Percentiles rank a stretch among this genome's conserved stretches.
Conservation (phyloP, 306 rosid genomes). For the Neltuma alba region DNA sequence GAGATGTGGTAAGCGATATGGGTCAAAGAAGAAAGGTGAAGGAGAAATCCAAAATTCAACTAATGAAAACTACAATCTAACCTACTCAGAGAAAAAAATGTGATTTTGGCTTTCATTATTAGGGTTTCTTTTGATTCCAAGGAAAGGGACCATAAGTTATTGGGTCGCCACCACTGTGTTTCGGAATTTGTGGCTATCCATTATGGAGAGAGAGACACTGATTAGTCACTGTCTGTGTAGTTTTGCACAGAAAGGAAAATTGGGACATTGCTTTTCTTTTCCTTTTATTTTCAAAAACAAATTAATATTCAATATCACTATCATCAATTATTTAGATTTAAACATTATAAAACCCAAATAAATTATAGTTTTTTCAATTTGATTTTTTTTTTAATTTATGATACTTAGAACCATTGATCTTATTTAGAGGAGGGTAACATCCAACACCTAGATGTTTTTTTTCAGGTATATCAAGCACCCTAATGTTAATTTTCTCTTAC, state of each 20-base stretch:
- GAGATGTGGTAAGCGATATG: background rate
- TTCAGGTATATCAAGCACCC: too few relatives aligned
- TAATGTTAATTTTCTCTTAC: too few relatives aligned
- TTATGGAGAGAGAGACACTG: conserved; percentile 10
- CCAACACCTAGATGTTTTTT: too few relatives aligned
- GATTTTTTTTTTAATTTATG: too few relatives aligned
- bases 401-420: too few relatives aligned
- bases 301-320: too few relatives aligned
- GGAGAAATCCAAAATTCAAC: conserved; percentile 4
- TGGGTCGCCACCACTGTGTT: background rate
- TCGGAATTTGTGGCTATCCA: conserved; percentile 10
- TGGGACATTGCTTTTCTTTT: background rate
- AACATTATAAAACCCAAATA: too few relatives aligned
- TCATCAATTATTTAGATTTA: too few relatives aligned
- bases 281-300: too few relatives aligned
- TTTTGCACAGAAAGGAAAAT: background rate
- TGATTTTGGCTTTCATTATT: background rate
- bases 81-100: background rate
- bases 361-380: too few relatives aligned
- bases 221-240: conserved; percentile 14
- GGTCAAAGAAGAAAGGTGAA: background rate
- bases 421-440: too few relatives aligned
- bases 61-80: conserved; percentile 22
- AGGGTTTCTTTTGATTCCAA: background rate
- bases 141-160: background rate